Base-by-base conservation (phyloP, 2,329 filamentous ascomycete genomes). In the Colletotrichum sojae region DNA sequence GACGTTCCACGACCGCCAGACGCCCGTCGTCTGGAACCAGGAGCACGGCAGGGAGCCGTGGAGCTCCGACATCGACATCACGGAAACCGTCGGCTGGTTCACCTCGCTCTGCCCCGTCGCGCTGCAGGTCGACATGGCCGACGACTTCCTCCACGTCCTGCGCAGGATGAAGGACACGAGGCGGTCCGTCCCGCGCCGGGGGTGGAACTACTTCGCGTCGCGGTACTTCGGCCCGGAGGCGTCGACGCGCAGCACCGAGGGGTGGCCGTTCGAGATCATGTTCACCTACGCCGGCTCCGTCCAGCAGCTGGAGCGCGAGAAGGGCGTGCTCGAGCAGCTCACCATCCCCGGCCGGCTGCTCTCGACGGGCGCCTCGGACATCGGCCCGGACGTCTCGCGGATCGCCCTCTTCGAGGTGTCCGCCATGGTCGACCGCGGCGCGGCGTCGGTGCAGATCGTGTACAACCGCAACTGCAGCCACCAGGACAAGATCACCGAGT, bases 71-170 rank as follows among this genome's bases (percentile, higher is more conserved):
- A 78, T 86, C 13, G 85, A 90, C 75, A 82, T 89, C 1, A 83
- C 84, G 5, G 81, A 87, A 59, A 90, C 88, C 0, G 86, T 90
- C 0, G 88, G 88, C 2, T 90, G 87, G 87, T 89, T 90, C 71
- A 89, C 87, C 2, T 84, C 86, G 0, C 77, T 90, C 13, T 87
- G 83, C 56, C 88, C 88, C 0, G 78, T 89, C 6, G 79, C 81
- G 2, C 77, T 85, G 3, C 80, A 81, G 9, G 73, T 83, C 1
- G 81, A 84, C 2, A 51, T 51, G 57, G 76, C 80, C 2, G 83
- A 86, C 39, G 85, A 89, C 67, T 76, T 89, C 16, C 76, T 88
- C 46, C 79, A 85, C 13, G 83, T 85, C 0, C 76, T 89, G 12
- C 83, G 83, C n/a, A 78, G 83, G 25, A 79, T 88, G 53, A 90